Evolutionary conservation across 176 grass and related monocot genomes (phyloP), one percentile per base, ranked within the genome.

Genomic region (Metroxylon sagu): DNA sequence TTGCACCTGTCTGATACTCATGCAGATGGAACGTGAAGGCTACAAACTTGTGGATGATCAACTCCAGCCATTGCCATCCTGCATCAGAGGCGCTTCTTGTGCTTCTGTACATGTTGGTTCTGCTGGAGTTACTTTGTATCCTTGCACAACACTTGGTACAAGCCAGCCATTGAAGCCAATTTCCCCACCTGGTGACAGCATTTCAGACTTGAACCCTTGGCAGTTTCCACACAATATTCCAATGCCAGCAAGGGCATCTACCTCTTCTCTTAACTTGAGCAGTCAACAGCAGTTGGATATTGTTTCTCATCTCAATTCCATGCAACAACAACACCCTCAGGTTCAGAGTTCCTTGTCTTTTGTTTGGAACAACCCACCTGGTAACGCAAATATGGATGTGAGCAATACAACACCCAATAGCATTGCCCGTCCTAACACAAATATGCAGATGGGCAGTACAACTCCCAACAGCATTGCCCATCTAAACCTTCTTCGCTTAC

Each of bases 11-110:
- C 26, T 16, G 17, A 59, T 77, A 2, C 21, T 23, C 21, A 19
- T 71, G 25, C 61, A 87, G 84, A 87, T 82, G 84, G 77, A 77
- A 78, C 66, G 63, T 3, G 84, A 87, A 59, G 84, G 75, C 16
- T 87, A 79, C 28, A 53, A 59, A 43, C 71, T 82, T 29, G 19
- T 74, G 28, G 54, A 64, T 27, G 52, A 74, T 54, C 49, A 21
- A 8, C 21, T 61, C 12, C 18, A 63, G 5, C 28, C 29, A 4
- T 49, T 52, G n/a, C 49, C 60, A 27, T 63, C 26, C 54, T 43
- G 18, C 52, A 56, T 15, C 56, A 21, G 5, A 52, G 49, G 21
- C 23, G 10, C n/a, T 63, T 29, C 15, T 68, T 64, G 61, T 54
- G 48, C 48, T 68, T 53, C 7, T 4, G 26, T 60, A 26, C 65